Evolutionary conservation across 2,329 filamentous ascomycete species (phyloP), one percentile per base, ranked within the genome.

Genomic region (Aspergillus vadensis): DNA sequence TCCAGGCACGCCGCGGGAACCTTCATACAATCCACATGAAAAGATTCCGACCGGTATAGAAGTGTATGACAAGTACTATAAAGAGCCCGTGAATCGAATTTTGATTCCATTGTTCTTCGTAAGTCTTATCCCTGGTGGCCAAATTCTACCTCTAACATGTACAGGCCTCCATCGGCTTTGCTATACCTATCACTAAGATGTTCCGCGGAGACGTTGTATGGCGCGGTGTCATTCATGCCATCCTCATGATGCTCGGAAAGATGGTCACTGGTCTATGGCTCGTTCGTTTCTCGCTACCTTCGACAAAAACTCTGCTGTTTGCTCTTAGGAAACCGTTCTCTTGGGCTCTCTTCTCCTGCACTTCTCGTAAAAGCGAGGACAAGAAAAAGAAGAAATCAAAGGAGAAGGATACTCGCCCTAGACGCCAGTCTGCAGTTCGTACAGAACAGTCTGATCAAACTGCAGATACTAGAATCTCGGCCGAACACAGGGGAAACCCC

Each of bases 21-120:
- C 3, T n/a, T 43, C 15, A 10, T n/a, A 10, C 25, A 19, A 21
- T 19, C 15, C 43, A 39, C 17, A 38, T 7, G 12, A 56, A 10
- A 27, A 62, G 5, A 14, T 23, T 2, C 61, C 63, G 5, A 74
- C 67, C 1, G 70, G 74, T 3, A 56, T 63, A 17, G 10, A 60
- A 4, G 65, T 82, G 6, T 86, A 82, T 60, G 71, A 80, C 30
- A 70, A 65, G n/a, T 83, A 81, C 67, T 84, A 81, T 66, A 70
- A 74, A 8, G 70, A 76, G 21, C 72, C 79, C 0, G 75, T 82
- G 0, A 70, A 83, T 2, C 78, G 78, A 8, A 78, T 92, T 0
- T 72, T 93, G 0, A 86, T 86, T 53, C 89, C 90, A 0, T 83
- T 91, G 59, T 92, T 93, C 75, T 93, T 93, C 68, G 89, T 85